Base-by-base conservation (phyloP, 495 filamentous ascomycete genomes). In the Neurospora cerealis region DNA sequence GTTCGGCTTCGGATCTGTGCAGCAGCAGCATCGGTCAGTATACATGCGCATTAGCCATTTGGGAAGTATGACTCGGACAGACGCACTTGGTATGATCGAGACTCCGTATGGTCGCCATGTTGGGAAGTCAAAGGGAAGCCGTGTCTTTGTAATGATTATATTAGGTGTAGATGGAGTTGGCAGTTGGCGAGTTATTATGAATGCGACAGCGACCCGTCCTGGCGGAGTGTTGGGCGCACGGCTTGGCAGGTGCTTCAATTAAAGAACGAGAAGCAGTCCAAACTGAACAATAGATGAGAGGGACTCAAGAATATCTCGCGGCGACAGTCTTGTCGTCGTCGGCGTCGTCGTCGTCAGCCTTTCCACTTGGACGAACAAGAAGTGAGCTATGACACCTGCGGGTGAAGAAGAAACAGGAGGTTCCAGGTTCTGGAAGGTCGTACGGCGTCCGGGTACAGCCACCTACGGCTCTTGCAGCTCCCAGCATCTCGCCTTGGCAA, bases 1-100 rank as follows among this genome's bases (percentile, higher is more conserved):
- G 89, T 83, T 99, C 94, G 78, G 91, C 90, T 83, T 99, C 96
- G 78, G 95, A 94, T 82, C 93, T 96, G 81, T 42, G 72, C 28
- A 66, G 75, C 36, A 70, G 72, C 69, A 77, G 78, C 70, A 71
- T 34, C 32, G 54, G 81, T 79, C 69, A 79, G 72, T 75, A 69
- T 77, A 38, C 54, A 32, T 36, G 54, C 28, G 34, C 66, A 7
- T 42, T 60, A 69, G 62, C 38, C 38, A 41, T 24, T 41, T 17
- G 34, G 11, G 62, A 69, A 48, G 11, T 41, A 73, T 37, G 32
- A 41, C 13, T 34, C 62, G 40, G 69, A 39, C 17, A 32, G n/a
- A 78, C 79, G 72, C 69, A 86, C 84, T 82, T 86, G 66, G 83
- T 82, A 72, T 86, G 84, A 74, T 86, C 84, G 36, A 86, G 78